Evolutionary conservation across 805 yeast genomes (phyloP).

Genomic region (Candida saitoana): DNA sequence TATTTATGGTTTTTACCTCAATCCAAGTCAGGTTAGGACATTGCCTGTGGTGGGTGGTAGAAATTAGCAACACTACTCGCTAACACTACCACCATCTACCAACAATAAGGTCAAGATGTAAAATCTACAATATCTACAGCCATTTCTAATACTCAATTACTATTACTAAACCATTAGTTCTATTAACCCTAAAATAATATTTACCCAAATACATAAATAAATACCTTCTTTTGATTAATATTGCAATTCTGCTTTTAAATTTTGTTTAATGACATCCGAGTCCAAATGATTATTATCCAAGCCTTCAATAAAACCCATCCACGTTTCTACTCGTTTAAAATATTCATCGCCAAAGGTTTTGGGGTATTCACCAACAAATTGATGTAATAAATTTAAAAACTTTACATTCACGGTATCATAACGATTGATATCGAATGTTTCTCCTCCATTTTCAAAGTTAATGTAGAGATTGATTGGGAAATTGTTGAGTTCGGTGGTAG

Average conservation of each 20-base stretch:
- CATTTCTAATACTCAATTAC: too few relatives aligned
- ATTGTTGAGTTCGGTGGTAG: conserved; percentile 18
- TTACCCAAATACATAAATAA: too few relatives aligned
- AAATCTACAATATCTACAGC: too few relatives aligned
- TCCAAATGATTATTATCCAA: background rate
- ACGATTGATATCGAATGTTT: conserved; percentile 13
- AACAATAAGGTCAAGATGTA: too few relatives aligned
- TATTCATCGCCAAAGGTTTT: conserved; percentile 17
- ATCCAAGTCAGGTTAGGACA: too few relatives aligned
- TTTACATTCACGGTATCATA: conserved; percentile 5
- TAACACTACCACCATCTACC: too few relatives aligned
- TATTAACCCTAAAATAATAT: background rate
- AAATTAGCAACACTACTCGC: too few relatives aligned
- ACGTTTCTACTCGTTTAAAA: background rate
- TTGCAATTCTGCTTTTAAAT: background rate
- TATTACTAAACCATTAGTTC: too few relatives aligned
- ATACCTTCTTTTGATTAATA: background rate
- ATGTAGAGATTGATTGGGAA: conserved; percentile 19
- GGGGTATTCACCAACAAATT: conserved; percentile 14
- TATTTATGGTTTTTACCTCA: too few relatives aligned
- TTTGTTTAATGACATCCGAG: background rate
- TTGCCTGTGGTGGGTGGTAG: too few relatives aligned
- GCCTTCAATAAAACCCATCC: background rate
- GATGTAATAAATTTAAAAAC: conserved; percentile 6
- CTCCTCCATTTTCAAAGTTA: conserved; percentile 26